Evolutionary conservation across 352 stramenopile genomes (phyloP).

Genomic region (Pythium guiyangense): DNA sequence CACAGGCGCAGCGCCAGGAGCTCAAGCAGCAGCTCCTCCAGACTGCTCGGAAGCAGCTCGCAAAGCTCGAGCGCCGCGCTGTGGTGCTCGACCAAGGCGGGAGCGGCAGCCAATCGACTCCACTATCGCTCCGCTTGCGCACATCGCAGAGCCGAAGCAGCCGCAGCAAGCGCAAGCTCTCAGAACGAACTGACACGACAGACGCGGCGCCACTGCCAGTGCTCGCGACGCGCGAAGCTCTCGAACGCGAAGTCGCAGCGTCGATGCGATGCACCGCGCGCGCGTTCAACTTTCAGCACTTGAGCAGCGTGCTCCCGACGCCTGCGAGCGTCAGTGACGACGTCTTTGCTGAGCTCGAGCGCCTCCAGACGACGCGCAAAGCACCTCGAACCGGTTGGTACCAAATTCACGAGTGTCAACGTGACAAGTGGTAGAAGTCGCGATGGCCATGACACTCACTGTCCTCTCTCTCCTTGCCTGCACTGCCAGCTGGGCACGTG

Average conservation of each 20-base stretch:
- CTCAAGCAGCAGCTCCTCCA: slow-evolving; percentile 26
- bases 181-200: background rate
- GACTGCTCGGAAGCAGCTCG: slow-evolving; percentile 12
- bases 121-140: background rate
- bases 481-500: slow-evolving; percentile 1
- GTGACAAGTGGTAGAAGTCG: no score
- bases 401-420: background rate
- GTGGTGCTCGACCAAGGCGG: background rate
- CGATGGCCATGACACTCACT: background rate
- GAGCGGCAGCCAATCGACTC: background rate
- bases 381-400: background rate
- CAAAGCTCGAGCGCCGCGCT: slow-evolving; percentile 14
- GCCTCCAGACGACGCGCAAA: slow-evolving; percentile 6
- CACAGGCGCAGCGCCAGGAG: slow-evolving; percentile 16
- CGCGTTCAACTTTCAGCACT: slow-evolving; percentile 59
- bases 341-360: slow-evolving; percentile 22
- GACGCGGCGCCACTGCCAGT: background rate
- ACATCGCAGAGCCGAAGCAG: background rate
- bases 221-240: slow-evolving; percentile 2
- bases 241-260: slow-evolving; percentile 25
- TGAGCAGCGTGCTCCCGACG: slow-evolving; percentile 34
- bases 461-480: background rate
- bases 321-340: slow-evolving; percentile 33
- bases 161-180: background rate
- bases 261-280: slow-evolving; percentile 20